Evolutionary conservation across 345 rosid species (phyloP).

Genomic region (Heritiera littoralis): DNA sequence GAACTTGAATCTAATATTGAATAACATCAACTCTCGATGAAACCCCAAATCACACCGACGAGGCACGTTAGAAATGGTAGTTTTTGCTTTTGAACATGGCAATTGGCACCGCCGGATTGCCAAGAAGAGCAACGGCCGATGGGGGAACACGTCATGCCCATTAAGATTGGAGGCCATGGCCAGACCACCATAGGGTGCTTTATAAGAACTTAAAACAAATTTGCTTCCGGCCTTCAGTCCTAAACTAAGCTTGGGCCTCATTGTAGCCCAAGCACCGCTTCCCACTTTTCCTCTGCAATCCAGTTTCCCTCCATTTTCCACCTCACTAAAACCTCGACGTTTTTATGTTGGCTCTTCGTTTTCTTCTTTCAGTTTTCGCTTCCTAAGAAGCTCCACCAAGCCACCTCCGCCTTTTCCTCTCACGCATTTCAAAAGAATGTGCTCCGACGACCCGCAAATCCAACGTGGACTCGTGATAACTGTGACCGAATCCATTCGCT

Average conservation of each 20-base stretch:
- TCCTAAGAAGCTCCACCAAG: not conserved
- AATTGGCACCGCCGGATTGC: too few species aligned
- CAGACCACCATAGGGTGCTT: too few species aligned
- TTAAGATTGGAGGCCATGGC: too few species aligned
- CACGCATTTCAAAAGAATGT: not conserved
- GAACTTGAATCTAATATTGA: too few species aligned
- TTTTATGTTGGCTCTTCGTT: too few species aligned
- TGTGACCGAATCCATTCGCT: conserved; percentile 39
- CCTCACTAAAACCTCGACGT: not conserved
- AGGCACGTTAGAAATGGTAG: too few species aligned
- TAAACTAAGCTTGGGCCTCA: not conserved
- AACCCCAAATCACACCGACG: too few species aligned
- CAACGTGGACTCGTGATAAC: conserved; percentile 40
- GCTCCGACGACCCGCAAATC: conserved; percentile 6
- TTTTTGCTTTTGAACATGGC: too few species aligned
- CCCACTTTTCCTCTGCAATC: not conserved
- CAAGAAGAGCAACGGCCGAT: too few species aligned
- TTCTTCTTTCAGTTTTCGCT: not conserved
- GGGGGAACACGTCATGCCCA: too few species aligned
- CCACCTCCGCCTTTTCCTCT: not conserved
- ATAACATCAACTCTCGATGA: too few species aligned
- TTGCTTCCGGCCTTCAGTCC: not conserved
- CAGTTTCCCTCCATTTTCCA: not conserved
- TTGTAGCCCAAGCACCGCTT: not conserved
- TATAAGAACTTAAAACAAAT: not conserved